Base-by-base conservation (phyloP, 768 basidiomycete species). In the Mycena polygramma region DNA sequence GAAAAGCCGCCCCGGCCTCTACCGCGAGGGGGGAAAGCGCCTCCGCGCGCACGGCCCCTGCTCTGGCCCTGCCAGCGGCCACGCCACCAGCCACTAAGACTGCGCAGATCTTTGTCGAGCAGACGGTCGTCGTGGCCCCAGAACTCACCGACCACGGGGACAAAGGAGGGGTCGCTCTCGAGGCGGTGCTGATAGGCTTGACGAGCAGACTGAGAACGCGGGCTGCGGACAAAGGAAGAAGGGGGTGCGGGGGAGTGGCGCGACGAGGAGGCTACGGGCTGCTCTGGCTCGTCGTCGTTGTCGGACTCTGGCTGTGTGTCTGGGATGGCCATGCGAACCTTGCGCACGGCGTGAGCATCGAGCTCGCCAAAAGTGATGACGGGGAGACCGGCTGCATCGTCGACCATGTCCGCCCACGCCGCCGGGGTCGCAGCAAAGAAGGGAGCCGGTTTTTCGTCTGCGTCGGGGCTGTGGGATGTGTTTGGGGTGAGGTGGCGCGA, bases 71-170 rank as follows among this genome's bases (percentile, higher is more conserved):
- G 87, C 91, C 93, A 91, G 70, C 88, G 87, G 49, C 91, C 93
- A 66, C 93, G 85, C 94, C 95, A 96, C 94, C 94, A 96, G 1
- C 89, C 90, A 81, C 93, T 95, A 53, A 96, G 81, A 77, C 91
- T 92, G 49, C 95, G 89, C 49, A 94, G 80, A 70, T 94, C 90
- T 79, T 94, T 94, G 80, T 94, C 92, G 77, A 95, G 83, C 63
- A 96, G 82, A 55, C 96, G 91, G 78, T 97, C 96, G 79, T 98
- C 96, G 77, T 98, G 96, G 7, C 94, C 91, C 95, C 95, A 98
- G 77, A 98, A 98, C 71, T 92, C 92, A 63, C 96, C 96, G 26
- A 97, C 93, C 30, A 91, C 92, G 26, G 96, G 96, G 36, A 95
- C 93, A 78, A 91, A 96, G 2, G 94, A 94, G 2, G 96, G 96